Conservation (phyloP, 371 early-diverging fungal species). For the Circinella umbellata region DNA sequence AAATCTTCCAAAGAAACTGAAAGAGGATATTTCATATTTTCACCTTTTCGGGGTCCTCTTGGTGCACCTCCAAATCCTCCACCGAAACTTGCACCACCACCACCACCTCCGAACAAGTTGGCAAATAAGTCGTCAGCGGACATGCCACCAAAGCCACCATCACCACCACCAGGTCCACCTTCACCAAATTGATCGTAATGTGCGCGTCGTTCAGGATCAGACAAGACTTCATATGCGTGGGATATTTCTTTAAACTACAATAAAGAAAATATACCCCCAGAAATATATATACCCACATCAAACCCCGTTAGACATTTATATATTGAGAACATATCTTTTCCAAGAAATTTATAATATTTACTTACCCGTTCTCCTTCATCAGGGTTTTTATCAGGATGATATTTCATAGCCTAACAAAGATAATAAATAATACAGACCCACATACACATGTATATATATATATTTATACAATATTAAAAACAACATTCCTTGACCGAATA, state of each 20-base stretch:
- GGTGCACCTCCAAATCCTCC: slow-evolving; percentile 18
- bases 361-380: slow-evolving; percentile 50
- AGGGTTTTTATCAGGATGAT: slow-evolving; percentile 93
- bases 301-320: slow-evolving; percentile 9
- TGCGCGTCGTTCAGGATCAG: slow-evolving; percentile 85
- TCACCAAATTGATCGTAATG: slow-evolving; percentile 91
- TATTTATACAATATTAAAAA: no score
- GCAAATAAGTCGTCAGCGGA: slow-evolving; percentile 74
- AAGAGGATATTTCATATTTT: slow-evolving; percentile 62
- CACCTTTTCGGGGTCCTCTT: slow-evolving; percentile 65
- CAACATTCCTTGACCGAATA: no score
- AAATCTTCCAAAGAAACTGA: slow-evolving; percentile 85
- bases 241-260: slow-evolving; percentile 87
- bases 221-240: slow-evolving; percentile 95
- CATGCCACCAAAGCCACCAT: slow-evolving; percentile 21
- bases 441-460: background rate
- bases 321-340: no score
- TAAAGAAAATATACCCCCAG: slow-evolving; percentile 18
- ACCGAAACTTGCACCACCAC: slow-evolving; percentile 23
- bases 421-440: background rate
- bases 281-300: background rate
- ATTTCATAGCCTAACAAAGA: slow-evolving; percentile 80
- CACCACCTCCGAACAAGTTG: slow-evolving; percentile 69
- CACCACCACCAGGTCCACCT: slow-evolving; percentile 72
- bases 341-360: background rate